Conservation (phyloP, 2,329 filamentous ascomycete genomes). For the Diplodia corticola region DNA sequence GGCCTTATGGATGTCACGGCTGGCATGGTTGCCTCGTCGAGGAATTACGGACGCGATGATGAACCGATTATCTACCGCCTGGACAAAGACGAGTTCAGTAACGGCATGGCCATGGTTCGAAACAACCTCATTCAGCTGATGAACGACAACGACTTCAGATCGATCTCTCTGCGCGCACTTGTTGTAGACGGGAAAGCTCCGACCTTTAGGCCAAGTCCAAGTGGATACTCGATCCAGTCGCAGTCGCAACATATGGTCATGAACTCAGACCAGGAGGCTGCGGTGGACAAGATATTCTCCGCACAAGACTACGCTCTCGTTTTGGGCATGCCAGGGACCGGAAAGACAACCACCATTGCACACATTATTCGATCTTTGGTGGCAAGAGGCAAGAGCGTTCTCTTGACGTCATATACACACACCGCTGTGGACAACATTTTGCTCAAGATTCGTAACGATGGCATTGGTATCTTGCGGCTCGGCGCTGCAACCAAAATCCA, state of each 20-base stretch:
- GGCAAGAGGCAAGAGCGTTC: constrained; percentile 84
- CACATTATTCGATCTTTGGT: constrained; percentile 93
- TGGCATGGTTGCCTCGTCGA: not conserved
- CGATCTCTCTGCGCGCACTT: constrained; percentile 71
- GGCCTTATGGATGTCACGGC: constrained; percentile 83
- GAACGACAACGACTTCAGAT: constrained; percentile 72
- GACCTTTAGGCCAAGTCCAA: constrained; percentile 66
- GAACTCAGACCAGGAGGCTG: constrained; percentile 82
- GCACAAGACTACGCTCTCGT: constrained; percentile 96
- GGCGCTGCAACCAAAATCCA: constrained; percentile 85
- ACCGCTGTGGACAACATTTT: constrained; percentile 98
- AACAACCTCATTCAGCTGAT: constrained; percentile 95
- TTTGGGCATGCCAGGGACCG: constrained; percentile 95
- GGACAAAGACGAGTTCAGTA: constrained; percentile 98
- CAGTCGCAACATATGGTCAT: constrained; percentile 61
- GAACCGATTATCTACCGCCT: constrained; percentile 72
- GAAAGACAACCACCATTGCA: constrained; percentile 96
- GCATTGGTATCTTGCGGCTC: constrained; percentile 78
- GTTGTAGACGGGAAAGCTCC: constrained; percentile 77
- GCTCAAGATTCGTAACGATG: constrained; percentile 80
- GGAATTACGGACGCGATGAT: constrained; percentile 47
- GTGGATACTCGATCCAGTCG: constrained; percentile 62
- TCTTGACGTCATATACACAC: constrained; percentile 94
- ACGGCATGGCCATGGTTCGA: constrained; percentile 90
- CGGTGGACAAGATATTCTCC: constrained; percentile 93